phyloP scores from a whole-genome alignment of 2,329 filamentous ascomycete genomes.

The Exophiala bonariae region DNA sequence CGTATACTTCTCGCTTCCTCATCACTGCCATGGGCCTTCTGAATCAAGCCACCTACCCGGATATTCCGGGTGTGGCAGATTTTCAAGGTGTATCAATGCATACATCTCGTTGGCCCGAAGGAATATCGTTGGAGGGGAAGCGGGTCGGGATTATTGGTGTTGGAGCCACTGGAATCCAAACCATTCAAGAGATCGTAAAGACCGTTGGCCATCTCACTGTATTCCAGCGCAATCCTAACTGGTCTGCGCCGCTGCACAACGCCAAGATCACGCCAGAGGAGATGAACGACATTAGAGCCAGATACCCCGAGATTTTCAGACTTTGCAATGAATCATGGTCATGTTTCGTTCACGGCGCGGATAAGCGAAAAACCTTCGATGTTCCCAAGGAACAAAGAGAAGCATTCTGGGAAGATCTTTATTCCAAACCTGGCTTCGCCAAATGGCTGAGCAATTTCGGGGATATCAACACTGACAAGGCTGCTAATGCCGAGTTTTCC shows the following conservation, averaged over 20 bases:
- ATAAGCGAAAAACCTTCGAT: conserved; percentile 41
- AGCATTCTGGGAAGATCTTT: conserved; percentile 50
- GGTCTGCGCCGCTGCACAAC: conserved; percentile 61
- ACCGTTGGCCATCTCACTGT: conserved; percentile 50
- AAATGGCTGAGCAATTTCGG: conserved; percentile 55
- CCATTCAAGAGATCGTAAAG: conserved; percentile 60
- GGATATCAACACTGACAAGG: conserved; percentile 47
- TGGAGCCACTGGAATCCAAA: conserved; percentile 58
- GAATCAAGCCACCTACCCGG: conserved; percentile 26
- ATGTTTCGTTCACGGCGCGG: conserved; percentile 60
- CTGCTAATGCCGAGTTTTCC: conserved; percentile 55
- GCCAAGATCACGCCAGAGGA: conserved; percentile 48
- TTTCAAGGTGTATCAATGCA: conserved; percentile 30
- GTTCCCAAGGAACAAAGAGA: conserved; percentile 33
- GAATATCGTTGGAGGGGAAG: conserved; percentile 32
- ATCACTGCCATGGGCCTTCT: conserved; percentile 20
- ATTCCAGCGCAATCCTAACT: conserved; percentile 66
- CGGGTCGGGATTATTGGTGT: conserved; percentile 46
- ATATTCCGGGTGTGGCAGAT: conserved; percentile 27
- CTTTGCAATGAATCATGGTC: conserved; percentile 50
- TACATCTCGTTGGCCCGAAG: conserved; percentile 30
- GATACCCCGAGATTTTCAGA: conserved; percentile 15
- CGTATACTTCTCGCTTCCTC: conserved; percentile 18
- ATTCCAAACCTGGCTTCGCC: conserved; percentile 54
- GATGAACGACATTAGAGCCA: conserved; percentile 40